phyloP scores from a whole-genome alignment of 208 protist species.

The Leishmania mexicana region DNA sequence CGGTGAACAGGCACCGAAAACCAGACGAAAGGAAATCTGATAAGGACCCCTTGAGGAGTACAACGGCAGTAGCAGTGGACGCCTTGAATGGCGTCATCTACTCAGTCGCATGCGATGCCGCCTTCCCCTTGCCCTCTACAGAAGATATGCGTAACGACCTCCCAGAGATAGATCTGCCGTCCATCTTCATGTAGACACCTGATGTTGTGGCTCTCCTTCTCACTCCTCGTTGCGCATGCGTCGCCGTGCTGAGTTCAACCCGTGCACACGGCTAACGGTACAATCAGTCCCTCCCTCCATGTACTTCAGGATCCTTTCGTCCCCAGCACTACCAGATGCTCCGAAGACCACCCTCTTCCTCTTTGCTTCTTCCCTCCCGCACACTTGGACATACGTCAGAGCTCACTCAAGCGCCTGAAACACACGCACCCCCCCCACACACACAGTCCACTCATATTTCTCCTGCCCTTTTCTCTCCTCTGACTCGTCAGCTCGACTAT shows the following conservation, averaged over 20 bases:
- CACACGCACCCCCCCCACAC: neutral
- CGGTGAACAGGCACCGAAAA: neutral
- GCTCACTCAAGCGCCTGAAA: neutral
- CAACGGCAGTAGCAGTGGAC: neutral
- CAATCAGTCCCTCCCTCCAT: neutral
- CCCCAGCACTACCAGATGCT: neutral
- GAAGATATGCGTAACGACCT: neutral
- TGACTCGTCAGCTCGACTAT: constrained; percentile 1
- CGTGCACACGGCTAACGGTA: neutral
- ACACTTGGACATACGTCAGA: neutral
- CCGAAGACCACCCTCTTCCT: neutral
- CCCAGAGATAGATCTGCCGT: neutral
- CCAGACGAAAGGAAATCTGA: neutral
- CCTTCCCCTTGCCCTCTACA: neutral
- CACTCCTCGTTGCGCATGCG: neutral
- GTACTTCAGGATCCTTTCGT: neutral
- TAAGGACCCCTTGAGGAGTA: neutral
- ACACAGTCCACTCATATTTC: neutral
- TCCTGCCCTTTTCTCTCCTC: constrained; percentile 1
- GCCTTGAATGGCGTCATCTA: neutral
- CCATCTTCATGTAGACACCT: neutral
- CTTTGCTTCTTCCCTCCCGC: neutral
- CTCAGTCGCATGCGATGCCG: neutral
- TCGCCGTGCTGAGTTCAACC: neutral
- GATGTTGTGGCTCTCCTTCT: neutral